Evolutionary conservation across 2,329 filamentous ascomycete genomes (phyloP).

Genomic region (Sporothrix schenckii): DNA sequence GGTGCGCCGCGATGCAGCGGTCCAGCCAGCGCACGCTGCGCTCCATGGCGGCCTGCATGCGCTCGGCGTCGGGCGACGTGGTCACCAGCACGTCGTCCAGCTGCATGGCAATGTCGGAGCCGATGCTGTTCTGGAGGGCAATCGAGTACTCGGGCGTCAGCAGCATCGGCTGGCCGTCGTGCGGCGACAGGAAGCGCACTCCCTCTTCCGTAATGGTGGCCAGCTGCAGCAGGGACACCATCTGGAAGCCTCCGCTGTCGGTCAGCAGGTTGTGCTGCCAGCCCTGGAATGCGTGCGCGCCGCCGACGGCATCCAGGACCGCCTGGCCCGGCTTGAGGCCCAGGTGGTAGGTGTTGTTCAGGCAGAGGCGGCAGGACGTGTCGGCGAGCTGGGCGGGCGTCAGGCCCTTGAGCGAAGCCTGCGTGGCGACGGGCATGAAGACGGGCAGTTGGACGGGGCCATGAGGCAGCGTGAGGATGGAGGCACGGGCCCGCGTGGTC

Average conservation of each 20-base stretch:
- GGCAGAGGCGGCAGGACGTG: constrained; percentile 83
- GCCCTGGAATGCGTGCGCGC: constrained; percentile 90
- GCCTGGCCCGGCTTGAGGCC: constrained; percentile 93
- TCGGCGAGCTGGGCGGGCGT: constrained; percentile 90
- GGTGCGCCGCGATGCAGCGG: constrained; percentile 87
- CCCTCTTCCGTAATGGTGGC: constrained; percentile 95
- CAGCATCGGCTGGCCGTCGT: constrained; percentile 94
- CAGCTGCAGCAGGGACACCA: constrained; percentile 93
- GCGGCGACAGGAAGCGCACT: constrained; percentile 92
- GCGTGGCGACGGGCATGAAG: constrained; percentile 98
- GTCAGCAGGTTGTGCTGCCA: constrained; percentile 97
- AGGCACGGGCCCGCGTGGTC: constrained; percentile 94
- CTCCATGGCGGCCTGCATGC: constrained; percentile 94
- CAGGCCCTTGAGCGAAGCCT: constrained; percentile 91
- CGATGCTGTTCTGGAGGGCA: constrained; percentile 92
- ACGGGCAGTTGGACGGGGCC: constrained; percentile 86
- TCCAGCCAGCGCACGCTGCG: constrained; percentile 95
- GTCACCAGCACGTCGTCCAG: constrained; percentile 97
- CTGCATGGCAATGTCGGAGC: constrained; percentile 99
- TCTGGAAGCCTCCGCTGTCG: constrained; percentile 84
- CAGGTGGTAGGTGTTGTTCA: constrained; percentile 98
- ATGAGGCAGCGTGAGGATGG: constrained; percentile 85
- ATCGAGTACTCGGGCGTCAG: constrained; percentile 98
- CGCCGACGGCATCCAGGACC: constrained; percentile 82
- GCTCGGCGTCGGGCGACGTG: constrained; percentile 82